Evolutionary conservation across 257 asterid species (phyloP), one percentile per base, ranked within the genome.

Genomic region (Forsythia viridissima): DNA sequence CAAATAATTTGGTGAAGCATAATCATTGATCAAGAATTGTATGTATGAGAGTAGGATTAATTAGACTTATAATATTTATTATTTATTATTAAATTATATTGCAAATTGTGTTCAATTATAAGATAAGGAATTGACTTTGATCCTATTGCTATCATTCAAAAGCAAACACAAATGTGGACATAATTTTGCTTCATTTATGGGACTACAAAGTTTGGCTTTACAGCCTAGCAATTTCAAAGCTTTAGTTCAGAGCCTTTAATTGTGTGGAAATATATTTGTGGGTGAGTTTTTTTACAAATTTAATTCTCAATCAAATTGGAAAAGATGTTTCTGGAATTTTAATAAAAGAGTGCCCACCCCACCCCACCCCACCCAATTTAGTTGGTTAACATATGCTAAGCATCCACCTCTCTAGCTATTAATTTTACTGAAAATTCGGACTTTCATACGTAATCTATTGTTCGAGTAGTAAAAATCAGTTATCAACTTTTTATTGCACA

Each of bases 201-300:
- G 69, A 63, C 69, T 20, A 63, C 37, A 24, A 63, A 24, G 7
- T 24, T 24, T 20, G 69, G 69, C 68, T 59, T 59, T 59, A 21
- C 30, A 8, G 68, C 36, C 68, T 20, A 59, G 69, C 69, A 63
- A 8, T 63, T 21, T 63, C 69, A n/a, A 59, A 59, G 37, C 37
- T 52, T 52, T 52, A 52, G 63, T 52, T 21, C 24, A 7, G 39
- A 8, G 70, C 70, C 70, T 30, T 63, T 18, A 63, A 24, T 24
- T 63, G 70, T 63, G 70, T 63, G 38, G 70, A 63, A 59, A 59
- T 59, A n/a, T 59, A 55, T 55, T 55, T 61, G 37, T 61, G 36
- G 66, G 66, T n/a, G 24, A 4, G 34, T 18, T n/a, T 57, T 2
- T 59, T 21, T 7, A 59, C 68, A 59, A 20, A 20, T 24, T 61